Evolutionary conservation across 257 asterid genomes (phyloP), one percentile per base, ranked within the genome.

Genomic region (Thymus quinquecostatus): DNA sequence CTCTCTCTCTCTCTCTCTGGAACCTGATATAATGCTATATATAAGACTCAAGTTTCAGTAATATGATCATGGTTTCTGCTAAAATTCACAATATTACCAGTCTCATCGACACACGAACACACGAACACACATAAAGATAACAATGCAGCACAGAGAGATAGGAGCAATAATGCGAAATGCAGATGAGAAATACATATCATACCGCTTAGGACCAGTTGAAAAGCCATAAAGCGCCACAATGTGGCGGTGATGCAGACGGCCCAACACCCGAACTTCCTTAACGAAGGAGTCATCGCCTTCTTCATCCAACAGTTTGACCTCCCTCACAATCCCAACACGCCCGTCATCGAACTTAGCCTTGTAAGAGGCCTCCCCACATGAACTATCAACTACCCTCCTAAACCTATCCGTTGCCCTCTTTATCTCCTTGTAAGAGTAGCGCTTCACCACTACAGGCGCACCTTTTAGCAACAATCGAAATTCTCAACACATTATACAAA

Each of bases 341-440:
- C 97, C 97, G 72, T 89, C 82, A 44, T 50, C 82, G 77, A 89
- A 87, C 58, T 44, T 88, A 79, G 98, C 98, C 81, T 68, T 82
- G 81, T 93, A 91, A 64, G 76, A 82, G 66, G 80, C 74, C 69
- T 82, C 92, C 28, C 68, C 66, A 7, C 82, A 76, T 63, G 90
- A 82, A 71, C 47, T 87, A 40, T 71, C 69, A 8, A 82, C 36
- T 38, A 79, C 75, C 75, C 96, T 82, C 69, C 74, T 82, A 75
- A 93, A 91, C 55, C 96, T 87, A 38, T 91, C 92, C 0, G 98
- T 91, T 34, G 97, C 98, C 83, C 79, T 93, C 91, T 91, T 93
- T 83, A 93, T 78, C 55, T 91, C 96, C 67, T 79, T 89, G 75
- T 87, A 86, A 5, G 97, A 87, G 79, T 79, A 91, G 66, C 83